Evolutionary conservation across 2,329 filamentous ascomycete genomes (phyloP).

Genomic region (Cordyceps pruinosa): DNA sequence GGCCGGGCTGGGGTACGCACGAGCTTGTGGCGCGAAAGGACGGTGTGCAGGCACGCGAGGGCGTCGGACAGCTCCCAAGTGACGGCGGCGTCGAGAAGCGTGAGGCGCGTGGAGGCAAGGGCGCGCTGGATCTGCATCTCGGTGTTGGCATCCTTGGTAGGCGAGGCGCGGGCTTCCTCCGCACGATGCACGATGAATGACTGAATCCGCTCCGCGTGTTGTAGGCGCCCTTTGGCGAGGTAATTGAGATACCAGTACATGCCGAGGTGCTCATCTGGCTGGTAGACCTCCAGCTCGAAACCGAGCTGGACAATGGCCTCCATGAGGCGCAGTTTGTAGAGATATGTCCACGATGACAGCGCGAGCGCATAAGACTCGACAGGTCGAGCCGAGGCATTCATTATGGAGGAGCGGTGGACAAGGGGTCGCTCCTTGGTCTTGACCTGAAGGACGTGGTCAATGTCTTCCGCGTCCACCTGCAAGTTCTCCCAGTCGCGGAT

Average conservation of each 20-base stretch:
- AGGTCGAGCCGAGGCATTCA: slow-evolving; percentile 24
- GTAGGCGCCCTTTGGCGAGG: slow-evolving; percentile 58
- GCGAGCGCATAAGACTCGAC: slow-evolving; percentile 59
- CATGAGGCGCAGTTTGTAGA: slow-evolving; percentile 85
- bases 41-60: slow-evolving; percentile 56
- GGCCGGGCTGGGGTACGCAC: slow-evolving; percentile 48
- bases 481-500: slow-evolving; percentile 78
- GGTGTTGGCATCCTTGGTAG: slow-evolving; percentile 20
- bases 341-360: slow-evolving; percentile 80
- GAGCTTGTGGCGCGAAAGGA: slow-evolving; percentile 52
- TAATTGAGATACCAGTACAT: slow-evolving; percentile 91
- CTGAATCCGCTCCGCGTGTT: slow-evolving; percentile 68
- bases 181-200: slow-evolving; percentile 48
- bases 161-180: slow-evolving; percentile 21
- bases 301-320: slow-evolving; percentile 84
- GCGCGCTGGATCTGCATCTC: slow-evolving; percentile 42
- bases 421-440: slow-evolving; percentile 56
- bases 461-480: slow-evolving; percentile 72
- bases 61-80: slow-evolving; percentile 51
- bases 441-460: slow-evolving; percentile 61
- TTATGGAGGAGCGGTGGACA: slow-evolving; percentile 33
- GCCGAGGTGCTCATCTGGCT: slow-evolving; percentile 71
- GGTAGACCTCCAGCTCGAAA: slow-evolving; percentile 88
- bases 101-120: slow-evolving; percentile 49
- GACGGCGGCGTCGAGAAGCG: slow-evolving; percentile 58